phyloP scores from a whole-genome alignment of 177 flowering plant genomes.

The Telopea speciosissima region DNA sequence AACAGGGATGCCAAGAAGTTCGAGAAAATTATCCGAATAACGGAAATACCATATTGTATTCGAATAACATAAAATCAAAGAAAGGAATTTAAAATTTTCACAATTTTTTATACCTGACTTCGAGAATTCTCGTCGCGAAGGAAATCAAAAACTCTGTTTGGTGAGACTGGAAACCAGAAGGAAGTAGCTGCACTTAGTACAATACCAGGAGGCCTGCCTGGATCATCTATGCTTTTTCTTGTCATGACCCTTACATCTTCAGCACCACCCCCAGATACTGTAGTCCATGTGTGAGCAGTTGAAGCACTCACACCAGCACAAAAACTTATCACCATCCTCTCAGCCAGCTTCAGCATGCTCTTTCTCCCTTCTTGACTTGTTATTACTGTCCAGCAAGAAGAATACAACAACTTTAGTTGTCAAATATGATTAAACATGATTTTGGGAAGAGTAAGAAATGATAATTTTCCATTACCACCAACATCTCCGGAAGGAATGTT shows the following conservation, averaged over 20 bases:
- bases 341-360: constrained; percentile 69
- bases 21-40: too few species aligned
- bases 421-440: not conserved
- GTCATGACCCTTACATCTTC: constrained; percentile 66
- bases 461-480: constrained; percentile 36
- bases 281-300: constrained; percentile 60
- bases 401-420: not conserved
- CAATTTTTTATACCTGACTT: not conserved
- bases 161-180: not conserved
- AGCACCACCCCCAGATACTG: constrained; percentile 44
- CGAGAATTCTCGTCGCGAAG: not conserved
- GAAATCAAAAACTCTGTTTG: not conserved
- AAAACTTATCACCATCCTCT: constrained; percentile 73
- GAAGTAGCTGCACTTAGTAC: not conserved
- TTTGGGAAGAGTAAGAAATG: too few species aligned
- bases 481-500: constrained; percentile 43
- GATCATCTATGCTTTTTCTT: constrained; percentile 29
- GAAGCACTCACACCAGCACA: constrained; percentile 67
- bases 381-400: constrained; percentile 32
- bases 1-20: too few species aligned
- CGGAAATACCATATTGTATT: not conserved
- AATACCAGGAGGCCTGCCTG: not conserved
- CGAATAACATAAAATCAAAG: not conserved
- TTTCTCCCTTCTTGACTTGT: constrained; percentile 56
- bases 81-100: too few species aligned